These are phyloP conservation scores for Pyrenochaeta sp. DNA, from an alignment of 2,329 filamentous ascomycete species.

Conservation along the genomic window DNA sequence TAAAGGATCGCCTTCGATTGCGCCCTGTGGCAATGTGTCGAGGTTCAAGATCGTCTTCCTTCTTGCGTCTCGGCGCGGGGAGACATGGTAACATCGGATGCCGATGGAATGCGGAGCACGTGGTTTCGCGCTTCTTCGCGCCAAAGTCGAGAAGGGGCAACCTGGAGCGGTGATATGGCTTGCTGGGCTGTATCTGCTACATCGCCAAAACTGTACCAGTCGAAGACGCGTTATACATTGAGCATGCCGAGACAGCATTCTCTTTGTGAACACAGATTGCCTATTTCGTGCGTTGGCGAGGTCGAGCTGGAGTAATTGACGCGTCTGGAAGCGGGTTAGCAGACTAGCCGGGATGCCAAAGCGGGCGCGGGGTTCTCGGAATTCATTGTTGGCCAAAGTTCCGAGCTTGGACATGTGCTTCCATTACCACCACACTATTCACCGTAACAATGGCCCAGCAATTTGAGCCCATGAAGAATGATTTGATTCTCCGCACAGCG, in stretches of 20 bases:
- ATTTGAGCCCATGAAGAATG: conserved; percentile 90
- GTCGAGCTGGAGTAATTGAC: no score
- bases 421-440: conserved; percentile 1
- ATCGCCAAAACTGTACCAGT: no score
- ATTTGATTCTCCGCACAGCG: conserved; percentile 87
- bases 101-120: conserved; percentile 23
- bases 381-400: conserved; percentile 17
- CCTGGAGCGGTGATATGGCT: background rate
- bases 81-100: conserved; percentile 21
- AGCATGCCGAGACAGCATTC: conserved; percentile 26
- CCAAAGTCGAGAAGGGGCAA: conserved; percentile 17
- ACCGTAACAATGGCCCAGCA: conserved; percentile 66
- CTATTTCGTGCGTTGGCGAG: no score
- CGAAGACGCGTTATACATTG: conserved; percentile 12
- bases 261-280: conserved; percentile 8
- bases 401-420: conserved; percentile 15
- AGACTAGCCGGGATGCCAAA: conserved; percentile 13
- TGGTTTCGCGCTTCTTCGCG: conserved; percentile 39
- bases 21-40: conserved; percentile 63
- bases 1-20: conserved; percentile 54
- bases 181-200: background rate
- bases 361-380: conserved; percentile 34
- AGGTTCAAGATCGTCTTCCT: conserved; percentile 44
- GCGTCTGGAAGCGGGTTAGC: conserved; percentile 31
- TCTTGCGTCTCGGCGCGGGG: conserved; percentile 50